Evolutionary conservation across 352 stramenopile species (phyloP), one percentile per base, ranked within the genome.

Genomic region (Thalassiosira hispida): DNA sequence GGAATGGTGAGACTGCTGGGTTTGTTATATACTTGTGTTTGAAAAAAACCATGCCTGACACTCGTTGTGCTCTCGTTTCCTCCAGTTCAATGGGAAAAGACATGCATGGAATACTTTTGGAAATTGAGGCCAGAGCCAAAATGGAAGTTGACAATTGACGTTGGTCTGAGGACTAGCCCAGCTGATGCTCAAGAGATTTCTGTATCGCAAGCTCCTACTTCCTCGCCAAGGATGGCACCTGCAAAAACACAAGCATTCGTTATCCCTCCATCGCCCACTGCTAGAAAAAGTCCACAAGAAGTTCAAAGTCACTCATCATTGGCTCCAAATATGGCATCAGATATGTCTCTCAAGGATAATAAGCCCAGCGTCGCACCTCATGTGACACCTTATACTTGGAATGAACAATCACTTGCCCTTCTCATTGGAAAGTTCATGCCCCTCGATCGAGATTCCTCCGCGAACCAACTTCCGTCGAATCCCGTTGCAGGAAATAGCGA

Each of bases 101-200:
- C 33, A 44, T 81, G 62, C 20, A 81, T 70, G 11, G 51, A 75
- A 16, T 68, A 44, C 22, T 81, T 69, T 56, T 46, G 35, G 27
- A 72, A 61, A 27, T 57, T 81, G 53, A 52, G 42, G 42, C 84
- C 84, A 14, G 74, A 84, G 46, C 86, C 86, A 2, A 87, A 84
- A 46, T 92, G 86, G 86, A 87, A 86, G 38, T 62, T 92, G 11
- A 75, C 81, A 12, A 84, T 90, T 52, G 86, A 91, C 56, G 73
- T 84, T 46, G 84, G 79, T 18, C 59, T 81, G 12, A 52, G 29
- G 49, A 65, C 16, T 47, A 29, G 22, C n/a, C 5, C 6, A 18
- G 52, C 31, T 0, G 27, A 60, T 2, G 27, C 25, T 49, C 22
- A 25, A 38, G 46, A 75, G 20, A 44, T 57, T 14, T 8, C 18